Conservation (phyloP, 2,329 filamentous ascomycete species). For the Phialophora verrucosa region DNA sequence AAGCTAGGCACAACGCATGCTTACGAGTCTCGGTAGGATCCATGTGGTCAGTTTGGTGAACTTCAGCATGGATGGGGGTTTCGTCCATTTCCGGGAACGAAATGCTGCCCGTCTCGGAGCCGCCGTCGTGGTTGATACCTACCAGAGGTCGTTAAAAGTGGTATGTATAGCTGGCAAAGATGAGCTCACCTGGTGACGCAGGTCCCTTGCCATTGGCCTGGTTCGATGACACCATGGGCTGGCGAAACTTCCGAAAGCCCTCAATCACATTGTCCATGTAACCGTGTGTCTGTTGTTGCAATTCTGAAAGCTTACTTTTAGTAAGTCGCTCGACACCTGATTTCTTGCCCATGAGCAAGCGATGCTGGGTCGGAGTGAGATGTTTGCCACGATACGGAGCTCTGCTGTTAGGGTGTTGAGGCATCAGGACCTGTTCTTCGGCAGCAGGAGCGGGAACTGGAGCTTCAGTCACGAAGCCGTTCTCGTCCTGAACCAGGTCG, state of each 20-base stretch:
- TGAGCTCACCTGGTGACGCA: not conserved
- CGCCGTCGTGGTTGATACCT: not conserved
- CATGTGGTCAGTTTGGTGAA: not conserved
- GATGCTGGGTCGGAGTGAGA: conserved; percentile 27
- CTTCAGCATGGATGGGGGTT: not conserved
- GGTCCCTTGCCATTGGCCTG: not conserved
- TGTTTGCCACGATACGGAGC: not conserved
- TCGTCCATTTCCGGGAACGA: conserved; percentile 10
- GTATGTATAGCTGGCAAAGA: not conserved
- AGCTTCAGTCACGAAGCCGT: not conserved
- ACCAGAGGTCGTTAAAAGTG: not conserved
- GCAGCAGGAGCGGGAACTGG: not conserved
- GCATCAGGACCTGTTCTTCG: not conserved
- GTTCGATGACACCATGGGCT: not conserved
- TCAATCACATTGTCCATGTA: conserved; percentile 33
- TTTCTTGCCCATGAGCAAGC: conserved; percentile 15
- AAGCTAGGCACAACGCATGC: not conserved
- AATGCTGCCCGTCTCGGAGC: not conserved
- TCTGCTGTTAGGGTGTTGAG: conserved; percentile 3
- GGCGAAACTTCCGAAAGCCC: conserved; percentile 17
- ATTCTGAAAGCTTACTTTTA: not conserved
- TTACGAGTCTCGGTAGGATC: not conserved
- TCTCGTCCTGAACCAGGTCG: conserved; percentile 7
- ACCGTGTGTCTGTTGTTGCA: conserved; percentile 11
- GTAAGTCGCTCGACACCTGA: conserved; percentile 8